Percentiles rank a stretch among this genome's conserved stretches.
These are phyloP conservation scores for Silene uniflora DNA, from an alignment of 148 eudicot species.

Conservation along the genomic window DNA sequence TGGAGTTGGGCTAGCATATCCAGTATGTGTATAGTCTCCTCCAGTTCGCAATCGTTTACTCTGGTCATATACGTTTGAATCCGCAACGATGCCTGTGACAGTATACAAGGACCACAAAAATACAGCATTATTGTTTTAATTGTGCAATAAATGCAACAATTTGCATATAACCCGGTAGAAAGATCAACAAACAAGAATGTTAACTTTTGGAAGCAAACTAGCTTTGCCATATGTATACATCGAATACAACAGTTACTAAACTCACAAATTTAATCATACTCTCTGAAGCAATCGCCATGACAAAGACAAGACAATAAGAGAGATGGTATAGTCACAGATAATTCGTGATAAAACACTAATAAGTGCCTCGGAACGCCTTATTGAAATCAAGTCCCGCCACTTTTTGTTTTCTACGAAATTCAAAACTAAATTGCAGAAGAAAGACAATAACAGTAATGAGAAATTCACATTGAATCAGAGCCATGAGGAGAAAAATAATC, in stretches of 20 bases:
- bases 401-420: not conserved
- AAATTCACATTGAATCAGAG: too few species aligned
- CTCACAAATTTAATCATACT: not conserved
- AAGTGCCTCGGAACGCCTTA: not conserved
- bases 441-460: not conserved
- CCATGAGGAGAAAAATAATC: too few species aligned
- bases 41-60: constrained; percentile 90
- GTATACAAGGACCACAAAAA: constrained; percentile 1
- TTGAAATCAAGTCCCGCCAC: not conserved
- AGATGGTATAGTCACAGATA: too few species aligned
- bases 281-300: not conserved
- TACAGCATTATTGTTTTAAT: not conserved
- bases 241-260: not conserved
- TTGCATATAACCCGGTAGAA: not conserved
- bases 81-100: constrained; percentile 70
- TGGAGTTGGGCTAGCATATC: constrained; percentile 84
- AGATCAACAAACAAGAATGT: not conserved
- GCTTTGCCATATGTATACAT: not conserved
- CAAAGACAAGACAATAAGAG: not conserved
- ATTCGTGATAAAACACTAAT: too few species aligned
- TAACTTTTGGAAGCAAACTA: not conserved
- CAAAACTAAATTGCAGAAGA: not conserved
- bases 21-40: constrained; percentile 85
- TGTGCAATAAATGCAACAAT: not conserved
- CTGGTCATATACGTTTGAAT: constrained; percentile 74